These are phyloP conservation scores for Piromyces sp. DNA, from an alignment of 192 early-diverging fungal species.

Conservation along the genomic window DNA sequence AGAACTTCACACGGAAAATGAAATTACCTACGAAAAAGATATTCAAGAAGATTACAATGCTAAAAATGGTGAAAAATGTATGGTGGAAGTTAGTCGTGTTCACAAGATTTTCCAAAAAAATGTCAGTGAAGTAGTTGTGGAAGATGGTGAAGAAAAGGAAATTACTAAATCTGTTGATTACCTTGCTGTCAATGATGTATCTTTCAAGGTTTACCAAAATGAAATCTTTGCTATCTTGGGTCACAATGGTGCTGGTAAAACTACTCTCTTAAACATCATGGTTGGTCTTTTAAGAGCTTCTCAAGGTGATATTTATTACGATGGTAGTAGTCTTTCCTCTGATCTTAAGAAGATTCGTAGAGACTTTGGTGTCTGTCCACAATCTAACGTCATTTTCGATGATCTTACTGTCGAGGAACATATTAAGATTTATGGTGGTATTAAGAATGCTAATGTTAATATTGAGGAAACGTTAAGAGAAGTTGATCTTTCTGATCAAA, in stretches of 20 bases:
- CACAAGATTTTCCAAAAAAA: neutral
- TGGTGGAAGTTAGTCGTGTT: neutral
- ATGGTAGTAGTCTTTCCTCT: neutral
- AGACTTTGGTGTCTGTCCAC: neutral
- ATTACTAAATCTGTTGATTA: neutral
- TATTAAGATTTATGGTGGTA: neutral
- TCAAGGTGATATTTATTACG: neutral
- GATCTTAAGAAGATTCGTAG: neutral
- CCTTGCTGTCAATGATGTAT: neutral
- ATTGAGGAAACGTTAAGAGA: neutral
- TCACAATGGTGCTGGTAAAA: neutral
- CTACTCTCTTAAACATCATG: neutral
- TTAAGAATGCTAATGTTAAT: neutral
- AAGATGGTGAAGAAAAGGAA: neutral
- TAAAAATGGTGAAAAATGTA: neutral
- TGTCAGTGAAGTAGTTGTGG: neutral
- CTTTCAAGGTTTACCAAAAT: neutral
- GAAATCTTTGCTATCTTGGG: neutral
- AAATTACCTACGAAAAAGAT: neutral
- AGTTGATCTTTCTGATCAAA: neutral
- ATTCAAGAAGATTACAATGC: neutral
- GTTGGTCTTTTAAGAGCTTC: neutral
- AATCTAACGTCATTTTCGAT: neutral
- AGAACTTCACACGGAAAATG: neutral
- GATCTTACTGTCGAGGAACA: neutral